Percentiles rank a stretch among this genome's conserved stretches.
Evolutionary conservation across 1,284 basidiomycete species (phyloP).

Genomic region (Gymnopus androsaceus): DNA sequence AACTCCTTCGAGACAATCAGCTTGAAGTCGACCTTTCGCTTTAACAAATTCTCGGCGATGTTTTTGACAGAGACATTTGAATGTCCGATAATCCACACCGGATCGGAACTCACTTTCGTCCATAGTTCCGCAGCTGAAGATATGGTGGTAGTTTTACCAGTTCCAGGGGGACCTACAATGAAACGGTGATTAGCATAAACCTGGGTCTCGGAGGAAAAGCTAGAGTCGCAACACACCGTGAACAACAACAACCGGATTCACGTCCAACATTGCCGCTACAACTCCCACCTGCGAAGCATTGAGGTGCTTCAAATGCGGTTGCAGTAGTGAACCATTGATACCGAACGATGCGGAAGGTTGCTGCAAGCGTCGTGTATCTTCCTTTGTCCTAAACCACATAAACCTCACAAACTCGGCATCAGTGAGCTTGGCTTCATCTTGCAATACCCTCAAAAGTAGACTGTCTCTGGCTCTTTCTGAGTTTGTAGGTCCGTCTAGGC

Average conservation of each 20-base stretch:
- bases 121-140: constrained; percentile 17
- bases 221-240: constrained; percentile 27
- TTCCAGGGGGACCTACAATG: constrained; percentile 22
- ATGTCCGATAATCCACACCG: constrained; percentile 21
- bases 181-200: not conserved
- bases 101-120: not conserved
- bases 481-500: constrained; percentile 35
- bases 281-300: constrained; percentile 33
- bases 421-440: constrained; percentile 26
- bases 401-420: constrained; percentile 31
- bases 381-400: constrained; percentile 35
- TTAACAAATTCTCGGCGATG: constrained; percentile 29
- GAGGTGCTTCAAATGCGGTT: constrained; percentile 19
- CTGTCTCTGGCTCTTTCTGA: constrained; percentile 38
- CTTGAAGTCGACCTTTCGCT: constrained; percentile 40
- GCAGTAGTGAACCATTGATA: not conserved
- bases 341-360: not conserved
- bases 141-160: constrained; percentile 23
- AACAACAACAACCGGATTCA: constrained; percentile 28
- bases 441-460: constrained; percentile 34
- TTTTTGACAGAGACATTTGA: constrained; percentile 24
- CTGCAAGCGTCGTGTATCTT: constrained; percentile 5
- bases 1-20: constrained; percentile 53
- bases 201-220: not conserved
- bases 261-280: constrained; percentile 29